Conservation (phyloP, 305 asterid genomes). For the Coffea humblotiana region DNA sequence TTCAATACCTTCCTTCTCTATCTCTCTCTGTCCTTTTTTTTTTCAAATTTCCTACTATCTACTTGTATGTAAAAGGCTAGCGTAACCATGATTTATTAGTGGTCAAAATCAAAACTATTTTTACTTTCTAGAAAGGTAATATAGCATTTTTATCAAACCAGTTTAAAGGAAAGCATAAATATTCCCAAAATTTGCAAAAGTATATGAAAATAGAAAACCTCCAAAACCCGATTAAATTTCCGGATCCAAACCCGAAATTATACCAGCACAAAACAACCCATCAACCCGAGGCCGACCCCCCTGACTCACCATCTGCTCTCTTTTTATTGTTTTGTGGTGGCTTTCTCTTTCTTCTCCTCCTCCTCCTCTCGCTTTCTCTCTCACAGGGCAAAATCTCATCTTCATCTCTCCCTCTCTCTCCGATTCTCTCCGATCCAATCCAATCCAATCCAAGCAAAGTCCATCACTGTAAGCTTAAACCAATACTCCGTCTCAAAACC, state of each 20-base stretch:
- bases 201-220: too few species aligned
- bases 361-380: constrained; percentile 4
- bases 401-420: constrained; percentile 23
- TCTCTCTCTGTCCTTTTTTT: too few species aligned
- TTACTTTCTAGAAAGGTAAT: too few species aligned
- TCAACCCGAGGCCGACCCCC: constrained; percentile 25
- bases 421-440: constrained; percentile 42
- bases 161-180: too few species aligned
- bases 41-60: too few species aligned
- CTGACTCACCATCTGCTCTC: constrained; percentile 13
- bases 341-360: constrained; percentile 15
- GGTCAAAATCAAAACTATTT: too few species aligned
- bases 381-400: constrained; percentile 44
- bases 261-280: constrained; percentile 29
- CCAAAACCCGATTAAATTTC: background rate
- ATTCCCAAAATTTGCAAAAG: too few species aligned
- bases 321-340: constrained; percentile 19
- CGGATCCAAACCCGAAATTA: constrained; percentile 27
- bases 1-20: background rate
- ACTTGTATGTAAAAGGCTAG: background rate
- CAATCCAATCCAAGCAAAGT: constrained; percentile 16
- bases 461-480: constrained; percentile 30
- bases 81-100: too few species aligned
- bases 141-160: too few species aligned
- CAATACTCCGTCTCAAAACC: constrained; percentile 2